Conservation (phyloP, 139 green algal species). For the Mesostigma viride region DNA sequence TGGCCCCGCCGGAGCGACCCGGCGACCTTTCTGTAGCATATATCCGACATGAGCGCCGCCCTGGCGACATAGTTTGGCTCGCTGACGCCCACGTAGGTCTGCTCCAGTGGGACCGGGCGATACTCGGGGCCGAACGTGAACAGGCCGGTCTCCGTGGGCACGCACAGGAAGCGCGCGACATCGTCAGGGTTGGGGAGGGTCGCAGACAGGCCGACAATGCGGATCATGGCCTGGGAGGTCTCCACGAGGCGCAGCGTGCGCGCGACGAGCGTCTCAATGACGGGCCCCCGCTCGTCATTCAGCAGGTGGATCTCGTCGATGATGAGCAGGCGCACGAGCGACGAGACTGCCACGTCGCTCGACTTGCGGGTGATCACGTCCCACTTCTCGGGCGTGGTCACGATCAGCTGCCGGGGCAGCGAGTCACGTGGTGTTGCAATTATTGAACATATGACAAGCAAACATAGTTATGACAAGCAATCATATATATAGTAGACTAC, state of each 20-base stretch:
- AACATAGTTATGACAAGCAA: not conserved
- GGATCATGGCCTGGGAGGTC: slow-evolving; percentile 90
- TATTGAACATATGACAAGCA: no score
- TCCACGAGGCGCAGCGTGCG: slow-evolving; percentile 84
- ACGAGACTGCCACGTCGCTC: slow-evolving; percentile 46
- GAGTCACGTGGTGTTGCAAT: no score
- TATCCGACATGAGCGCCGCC: slow-evolving; percentile 71
- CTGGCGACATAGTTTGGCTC: slow-evolving; percentile 69
- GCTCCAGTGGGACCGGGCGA: slow-evolving; percentile 82
- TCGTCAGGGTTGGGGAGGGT: slow-evolving; percentile 93
- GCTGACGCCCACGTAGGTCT: slow-evolving; percentile 82
- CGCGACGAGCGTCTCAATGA: slow-evolving; percentile 95
- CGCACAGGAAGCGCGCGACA: slow-evolving; percentile 82
- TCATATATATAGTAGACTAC: slow-evolving; percentile 14
- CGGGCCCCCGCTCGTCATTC: slow-evolving; percentile 88
- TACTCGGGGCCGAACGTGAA: slow-evolving; percentile 94
- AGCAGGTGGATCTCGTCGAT: slow-evolving; percentile 90
- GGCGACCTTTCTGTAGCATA: slow-evolving; percentile 78
- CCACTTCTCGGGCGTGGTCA: slow-evolving; percentile 99
- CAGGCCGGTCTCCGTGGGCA: slow-evolving; percentile 56
- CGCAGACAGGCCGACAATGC: slow-evolving; percentile 91
- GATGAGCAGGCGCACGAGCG: slow-evolving; percentile 78
- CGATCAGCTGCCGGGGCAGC: slow-evolving; percentile 99
- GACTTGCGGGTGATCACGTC: slow-evolving; percentile 97
- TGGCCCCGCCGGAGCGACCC: slow-evolving; percentile 67